These are phyloP conservation scores for Phytophthora sp. DNA, from an alignment of 352 stramenopile genomes.

Conservation along the genomic window DNA sequence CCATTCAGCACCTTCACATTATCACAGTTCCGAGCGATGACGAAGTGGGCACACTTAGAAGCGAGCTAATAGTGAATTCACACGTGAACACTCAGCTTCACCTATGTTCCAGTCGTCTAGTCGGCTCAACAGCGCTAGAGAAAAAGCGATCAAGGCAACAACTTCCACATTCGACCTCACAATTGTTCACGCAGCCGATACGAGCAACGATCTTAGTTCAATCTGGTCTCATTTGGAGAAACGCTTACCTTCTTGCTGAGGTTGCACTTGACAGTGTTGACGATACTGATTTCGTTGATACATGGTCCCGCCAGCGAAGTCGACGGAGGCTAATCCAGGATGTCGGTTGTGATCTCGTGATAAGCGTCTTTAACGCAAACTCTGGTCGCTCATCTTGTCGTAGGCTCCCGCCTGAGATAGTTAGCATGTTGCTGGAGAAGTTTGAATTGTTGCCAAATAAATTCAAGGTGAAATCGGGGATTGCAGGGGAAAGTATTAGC, in stretches of 20 bases:
- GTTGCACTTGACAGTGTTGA: constrained; percentile 27
- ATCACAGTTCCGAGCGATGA: constrained; percentile 37
- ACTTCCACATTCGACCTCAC: constrained; percentile 16
- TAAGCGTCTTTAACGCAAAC: constrained; percentile 54
- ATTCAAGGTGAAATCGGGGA: not conserved
- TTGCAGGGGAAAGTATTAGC: not conserved
- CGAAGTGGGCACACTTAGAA: constrained; percentile 12
- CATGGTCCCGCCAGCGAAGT: constrained; percentile 5
- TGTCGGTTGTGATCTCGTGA: constrained; percentile 26
- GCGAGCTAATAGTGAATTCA: constrained; percentile 47
- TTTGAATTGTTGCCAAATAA: not conserved
- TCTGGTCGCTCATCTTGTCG: constrained; percentile 33
- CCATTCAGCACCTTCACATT: constrained; percentile 48
- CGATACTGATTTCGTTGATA: not conserved
- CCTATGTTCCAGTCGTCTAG: constrained; percentile 12
- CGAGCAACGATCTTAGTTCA: constrained; percentile 41
- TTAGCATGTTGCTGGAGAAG: constrained; percentile 6
- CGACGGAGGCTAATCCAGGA: constrained; percentile 22
- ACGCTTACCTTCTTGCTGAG: constrained; percentile 52
- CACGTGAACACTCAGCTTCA: constrained; percentile 38
- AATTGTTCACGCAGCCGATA: constrained; percentile 12
- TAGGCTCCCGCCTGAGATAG: constrained; percentile 26
- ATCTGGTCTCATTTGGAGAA: constrained; percentile 61
- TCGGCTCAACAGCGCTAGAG: constrained; percentile 14
- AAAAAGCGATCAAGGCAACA: constrained; percentile 29